These are phyloP conservation scores for Bullera alba DNA, from an alignment of 768 basidiomycete genomes.

Conservation along the genomic window DNA sequence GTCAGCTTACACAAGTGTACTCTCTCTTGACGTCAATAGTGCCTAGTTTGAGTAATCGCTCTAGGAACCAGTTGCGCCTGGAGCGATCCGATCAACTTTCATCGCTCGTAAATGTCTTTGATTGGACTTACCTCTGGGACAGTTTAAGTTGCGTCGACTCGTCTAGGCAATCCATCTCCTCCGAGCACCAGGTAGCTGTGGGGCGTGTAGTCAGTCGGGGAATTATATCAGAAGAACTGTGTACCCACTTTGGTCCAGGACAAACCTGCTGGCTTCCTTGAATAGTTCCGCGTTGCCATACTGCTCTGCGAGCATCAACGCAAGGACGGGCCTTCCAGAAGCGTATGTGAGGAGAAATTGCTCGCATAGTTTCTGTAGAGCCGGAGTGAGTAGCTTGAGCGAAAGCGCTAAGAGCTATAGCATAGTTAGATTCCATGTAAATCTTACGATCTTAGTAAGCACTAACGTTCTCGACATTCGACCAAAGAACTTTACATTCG, in stretches of 20 bases:
- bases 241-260: slow-evolving; percentile 84
- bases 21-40: slow-evolving; percentile 82
- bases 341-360: slow-evolving; percentile 86
- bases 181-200: slow-evolving; percentile 27
- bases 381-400: slow-evolving; percentile 75
- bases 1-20: slow-evolving; percentile 83
- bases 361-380: slow-evolving; percentile 73
- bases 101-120: too few relatives aligned
- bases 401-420: slow-evolving; percentile 65
- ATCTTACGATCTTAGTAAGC: not conserved
- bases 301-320: slow-evolving; percentile 82
- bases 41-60: slow-evolving; percentile 85
- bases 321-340: slow-evolving; percentile 85
- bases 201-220: slow-evolving; percentile 8
- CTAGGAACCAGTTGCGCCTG: slow-evolving; percentile 90
- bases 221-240: slow-evolving; percentile 5
- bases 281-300: slow-evolving; percentile 65
- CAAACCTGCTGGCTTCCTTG: slow-evolving; percentile 82
- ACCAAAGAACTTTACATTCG: slow-evolving; percentile 87
- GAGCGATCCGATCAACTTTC: not conserved
- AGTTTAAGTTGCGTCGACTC: slow-evolving; percentile 79
- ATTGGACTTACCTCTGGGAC: slow-evolving; percentile 55
- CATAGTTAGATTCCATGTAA: not conserved
- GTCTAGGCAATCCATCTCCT: slow-evolving; percentile 51
- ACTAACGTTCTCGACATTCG: slow-evolving; percentile 75